Evolutionary conservation across 805 yeast species (phyloP).

Genomic region (Ogataea methylovora): DNA sequence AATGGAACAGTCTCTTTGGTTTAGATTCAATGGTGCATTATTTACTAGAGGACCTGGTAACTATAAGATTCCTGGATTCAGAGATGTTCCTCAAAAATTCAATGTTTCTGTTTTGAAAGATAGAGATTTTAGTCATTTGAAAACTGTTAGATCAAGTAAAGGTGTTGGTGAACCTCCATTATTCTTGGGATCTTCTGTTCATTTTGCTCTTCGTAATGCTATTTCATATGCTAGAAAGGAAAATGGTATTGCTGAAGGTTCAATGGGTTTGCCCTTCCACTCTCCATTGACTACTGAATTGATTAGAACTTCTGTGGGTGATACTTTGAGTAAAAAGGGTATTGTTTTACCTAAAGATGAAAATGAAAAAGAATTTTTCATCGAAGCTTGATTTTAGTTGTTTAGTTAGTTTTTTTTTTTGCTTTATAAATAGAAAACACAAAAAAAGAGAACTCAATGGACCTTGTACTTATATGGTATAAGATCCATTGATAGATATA

Average conservation of each 20-base stretch:
- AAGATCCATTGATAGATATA: no score
- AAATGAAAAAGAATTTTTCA: slow-evolving; percentile 26
- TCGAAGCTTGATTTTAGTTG: slow-evolving; percentile 24
- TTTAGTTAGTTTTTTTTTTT: not conserved
- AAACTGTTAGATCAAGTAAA: slow-evolving; percentile 35
- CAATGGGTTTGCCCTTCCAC: slow-evolving; percentile 19
- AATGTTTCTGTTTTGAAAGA: slow-evolving; percentile 33
- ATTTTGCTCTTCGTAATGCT: slow-evolving; percentile 39
- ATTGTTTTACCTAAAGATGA: slow-evolving; percentile 24
- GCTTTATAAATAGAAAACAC: no score
- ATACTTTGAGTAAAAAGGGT: slow-evolving; percentile 22
- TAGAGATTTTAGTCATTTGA: slow-evolving; percentile 34
- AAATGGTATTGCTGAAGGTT: slow-evolving; percentile 19
- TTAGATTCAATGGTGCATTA: slow-evolving; percentile 30
- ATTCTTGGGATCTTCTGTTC: slow-evolving; percentile 33
- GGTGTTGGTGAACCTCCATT: slow-evolving; percentile 48
- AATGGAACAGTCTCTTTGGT: slow-evolving; percentile 40
- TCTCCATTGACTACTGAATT: slow-evolving; percentile 38
- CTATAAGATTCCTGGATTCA: slow-evolving; percentile 42
- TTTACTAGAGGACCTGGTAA: slow-evolving; percentile 42
- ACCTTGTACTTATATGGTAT: no score
- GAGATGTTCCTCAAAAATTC: slow-evolving; percentile 39
- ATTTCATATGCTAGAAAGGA: slow-evolving; percentile 26
- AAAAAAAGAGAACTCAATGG: no score
- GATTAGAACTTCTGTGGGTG: slow-evolving; percentile 33